These are phyloP conservation scores for Cokeromyces recurvatus DNA, from an alignment of 371 early-diverging fungal species.

Conservation along the genomic window DNA sequence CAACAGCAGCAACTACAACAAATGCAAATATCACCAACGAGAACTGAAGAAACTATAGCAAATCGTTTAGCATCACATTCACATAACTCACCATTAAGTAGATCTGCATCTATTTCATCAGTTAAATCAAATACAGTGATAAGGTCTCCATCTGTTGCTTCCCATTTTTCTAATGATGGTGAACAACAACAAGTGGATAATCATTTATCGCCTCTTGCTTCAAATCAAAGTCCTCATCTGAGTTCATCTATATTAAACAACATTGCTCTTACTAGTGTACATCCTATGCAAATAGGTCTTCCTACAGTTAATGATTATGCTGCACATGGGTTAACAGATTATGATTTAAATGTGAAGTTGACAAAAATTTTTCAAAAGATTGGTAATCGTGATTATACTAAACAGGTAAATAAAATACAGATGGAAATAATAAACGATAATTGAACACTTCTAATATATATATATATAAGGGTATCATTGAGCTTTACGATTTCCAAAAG, in stretches of 20 bases:
- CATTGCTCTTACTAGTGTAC: conserved; percentile 11
- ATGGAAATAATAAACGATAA: not conserved
- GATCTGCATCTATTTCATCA: conserved; percentile 30
- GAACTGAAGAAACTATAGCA: not conserved
- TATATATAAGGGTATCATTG: conserved; percentile 59
- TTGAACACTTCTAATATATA: not conserved
- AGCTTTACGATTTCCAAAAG: conserved; percentile 75
- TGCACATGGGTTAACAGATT: conserved; percentile 25
- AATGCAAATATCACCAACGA: conserved; percentile 3
- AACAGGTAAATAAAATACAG: conserved; percentile 40
- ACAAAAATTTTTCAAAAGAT: conserved; percentile 73
- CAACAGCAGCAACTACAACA: not conserved
- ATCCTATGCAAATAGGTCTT: conserved; percentile 35
- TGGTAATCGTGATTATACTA: conserved; percentile 68
- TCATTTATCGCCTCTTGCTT: not conserved
- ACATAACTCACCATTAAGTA: conserved; percentile 24
- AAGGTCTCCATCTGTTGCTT: conserved; percentile 25
- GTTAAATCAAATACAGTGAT: conserved; percentile 21
- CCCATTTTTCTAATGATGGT: conserved; percentile 7
- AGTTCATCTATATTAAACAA: conserved; percentile 5
- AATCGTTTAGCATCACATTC: conserved; percentile 19
- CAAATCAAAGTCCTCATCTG: conserved; percentile 8
- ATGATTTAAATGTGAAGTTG: conserved; percentile 52
- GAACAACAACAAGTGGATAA: conserved; percentile 1
- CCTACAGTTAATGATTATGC: not conserved